Evolutionary conservation across 345 rosid species (phyloP).

Genomic region (Geranium rotundifolium): DNA sequence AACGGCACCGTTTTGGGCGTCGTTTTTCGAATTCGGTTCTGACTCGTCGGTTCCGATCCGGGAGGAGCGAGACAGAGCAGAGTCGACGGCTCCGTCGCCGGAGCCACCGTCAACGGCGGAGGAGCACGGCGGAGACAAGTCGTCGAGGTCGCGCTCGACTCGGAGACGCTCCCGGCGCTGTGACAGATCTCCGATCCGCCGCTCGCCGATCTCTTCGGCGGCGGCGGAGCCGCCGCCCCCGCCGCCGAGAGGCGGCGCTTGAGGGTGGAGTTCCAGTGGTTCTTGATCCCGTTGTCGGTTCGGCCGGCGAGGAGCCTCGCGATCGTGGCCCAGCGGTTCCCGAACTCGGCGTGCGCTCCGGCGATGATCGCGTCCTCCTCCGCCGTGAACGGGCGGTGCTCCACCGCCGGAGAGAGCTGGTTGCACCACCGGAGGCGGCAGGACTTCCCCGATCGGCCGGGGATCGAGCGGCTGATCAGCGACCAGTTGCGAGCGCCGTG

Average conservation of each 20-base stretch:
- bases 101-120: too few relatives aligned
- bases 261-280: slow-evolving; percentile 60
- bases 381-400: slow-evolving; percentile 35
- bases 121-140: not conserved
- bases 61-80: slow-evolving; percentile 32
- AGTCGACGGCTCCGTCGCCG: slow-evolving; percentile 22
- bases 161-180: slow-evolving; percentile 2
- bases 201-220: slow-evolving; percentile 3
- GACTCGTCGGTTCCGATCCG: slow-evolving; percentile 17
- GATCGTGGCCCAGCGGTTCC: slow-evolving; percentile 57
- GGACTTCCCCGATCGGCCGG: slow-evolving; percentile 56
- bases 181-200: not conserved
- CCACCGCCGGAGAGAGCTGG: slow-evolving; percentile 52
- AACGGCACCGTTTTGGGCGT: too few relatives aligned
- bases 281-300: slow-evolving; percentile 49
- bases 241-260: slow-evolving; percentile 21
- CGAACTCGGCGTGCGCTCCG: slow-evolving; percentile 35
- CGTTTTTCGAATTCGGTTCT: not conserved
- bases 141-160: not conserved
- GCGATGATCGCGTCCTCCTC: slow-evolving; percentile 46
- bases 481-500: slow-evolving; percentile 56
- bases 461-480: slow-evolving; percentile 34
- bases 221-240: slow-evolving; percentile 1
- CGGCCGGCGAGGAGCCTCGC: slow-evolving; percentile 45
- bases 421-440: slow-evolving; percentile 63